These are phyloP conservation scores for Fusarium verrucosum DNA, from an alignment of 2,329 filamentous ascomycete species.

Conservation along the genomic window DNA sequence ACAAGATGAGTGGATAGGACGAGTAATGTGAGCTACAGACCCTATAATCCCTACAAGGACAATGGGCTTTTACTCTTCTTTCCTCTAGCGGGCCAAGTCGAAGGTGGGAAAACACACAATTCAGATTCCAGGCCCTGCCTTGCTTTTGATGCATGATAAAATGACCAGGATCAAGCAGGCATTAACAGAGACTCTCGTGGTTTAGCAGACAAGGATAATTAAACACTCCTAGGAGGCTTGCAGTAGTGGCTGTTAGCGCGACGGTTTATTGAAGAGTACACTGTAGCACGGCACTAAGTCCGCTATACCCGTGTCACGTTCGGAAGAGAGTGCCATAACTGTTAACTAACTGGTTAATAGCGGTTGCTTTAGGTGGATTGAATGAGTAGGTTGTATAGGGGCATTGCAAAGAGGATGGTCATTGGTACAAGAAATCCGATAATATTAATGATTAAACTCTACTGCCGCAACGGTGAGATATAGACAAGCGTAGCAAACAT, in stretches of 20 bases:
- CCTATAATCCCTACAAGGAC: neutral
- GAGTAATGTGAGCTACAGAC: conserved; percentile 7
- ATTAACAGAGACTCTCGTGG: neutral
- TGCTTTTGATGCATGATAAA: conserved; percentile 5
- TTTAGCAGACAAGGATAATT: conserved; percentile 24
- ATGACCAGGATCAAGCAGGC: conserved; percentile 3
- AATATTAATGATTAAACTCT: neutral
- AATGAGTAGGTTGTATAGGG: no score
- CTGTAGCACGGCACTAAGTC: neutral
- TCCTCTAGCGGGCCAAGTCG: conserved; percentile 1
- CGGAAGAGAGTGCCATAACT: conserved; percentile 11
- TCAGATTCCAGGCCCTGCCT: conserved; percentile 10
- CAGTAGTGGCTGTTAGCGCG: conserved; percentile 40
- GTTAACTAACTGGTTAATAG: neutral
- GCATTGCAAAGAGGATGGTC: no score
- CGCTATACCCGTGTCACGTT: conserved; percentile 2
- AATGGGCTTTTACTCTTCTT: neutral
- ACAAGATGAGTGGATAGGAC: conserved; percentile 20
- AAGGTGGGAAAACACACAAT: conserved; percentile 2
- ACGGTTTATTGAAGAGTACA: conserved; percentile 40
- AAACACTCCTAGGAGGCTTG: conserved; percentile 32
- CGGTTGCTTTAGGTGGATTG: neutral
- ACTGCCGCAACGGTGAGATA: neutral
- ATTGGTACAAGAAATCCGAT: neutral
- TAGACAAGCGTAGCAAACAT: no score